These are phyloP conservation scores for Sporothrix dimorphospora DNA, from an alignment of 2,329 filamentous ascomycete species.

Conservation along the genomic window DNA sequence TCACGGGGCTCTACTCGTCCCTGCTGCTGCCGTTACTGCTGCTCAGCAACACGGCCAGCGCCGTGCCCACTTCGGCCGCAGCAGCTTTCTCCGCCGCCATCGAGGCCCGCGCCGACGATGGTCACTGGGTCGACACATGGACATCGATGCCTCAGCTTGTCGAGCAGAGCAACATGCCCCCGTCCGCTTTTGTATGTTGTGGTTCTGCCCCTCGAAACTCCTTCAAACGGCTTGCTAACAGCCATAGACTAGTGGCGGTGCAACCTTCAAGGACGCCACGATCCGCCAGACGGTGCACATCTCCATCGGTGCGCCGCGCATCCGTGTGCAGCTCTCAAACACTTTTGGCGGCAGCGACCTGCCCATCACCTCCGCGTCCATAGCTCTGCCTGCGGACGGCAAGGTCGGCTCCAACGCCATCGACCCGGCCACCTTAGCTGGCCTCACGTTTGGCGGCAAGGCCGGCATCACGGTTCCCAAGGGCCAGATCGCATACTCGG, in stretches of 20 bases:
- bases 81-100: neutral
- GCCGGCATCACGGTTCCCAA: slow-evolving; percentile 55
- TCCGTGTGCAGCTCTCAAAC: slow-evolving; percentile 68
- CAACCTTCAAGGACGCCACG: slow-evolving; percentile 64
- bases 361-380: slow-evolving; percentile 59
- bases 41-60: neutral
- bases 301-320: slow-evolving; percentile 57
- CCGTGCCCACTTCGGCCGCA: neutral
- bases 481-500: slow-evolving; percentile 62
- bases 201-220: too few species aligned
- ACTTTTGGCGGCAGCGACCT: slow-evolving; percentile 64
- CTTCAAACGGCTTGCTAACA: neutral
- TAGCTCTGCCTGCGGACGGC: slow-evolving; percentile 59
- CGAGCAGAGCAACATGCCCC: slow-evolving; percentile 64
- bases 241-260: slow-evolving; percentile 42
- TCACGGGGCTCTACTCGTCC: slow-evolving; percentile 12
- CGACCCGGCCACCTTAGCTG: slow-evolving; percentile 53
- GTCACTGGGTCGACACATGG: slow-evolving; percentile 68
- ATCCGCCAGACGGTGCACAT: slow-evolving; percentile 68
- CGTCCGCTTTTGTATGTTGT: slow-evolving; percentile 58
- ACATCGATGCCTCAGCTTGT: slow-evolving; percentile 67
- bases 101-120: slow-evolving; percentile 37
- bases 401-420: slow-evolving; percentile 58
- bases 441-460: slow-evolving; percentile 59
- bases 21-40: slow-evolving; percentile 19